Conservation (phyloP, 2,329 filamentous ascomycete species). For the Clarireedia homoeocarpa region DNA sequence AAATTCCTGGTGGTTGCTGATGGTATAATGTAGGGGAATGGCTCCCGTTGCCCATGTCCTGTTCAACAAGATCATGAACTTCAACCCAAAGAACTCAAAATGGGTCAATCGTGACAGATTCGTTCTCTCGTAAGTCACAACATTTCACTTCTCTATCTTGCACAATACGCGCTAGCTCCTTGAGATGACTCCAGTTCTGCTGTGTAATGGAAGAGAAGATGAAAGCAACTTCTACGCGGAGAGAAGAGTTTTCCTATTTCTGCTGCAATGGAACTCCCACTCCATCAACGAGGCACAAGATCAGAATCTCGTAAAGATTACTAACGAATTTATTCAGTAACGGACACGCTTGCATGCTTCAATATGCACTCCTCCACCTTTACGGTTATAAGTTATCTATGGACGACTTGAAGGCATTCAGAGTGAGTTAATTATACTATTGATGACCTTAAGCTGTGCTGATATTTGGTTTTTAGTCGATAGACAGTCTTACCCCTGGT, state of each 20-base stretch:
- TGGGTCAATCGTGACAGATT: slow-evolving; percentile 98
- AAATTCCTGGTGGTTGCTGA: background rate
- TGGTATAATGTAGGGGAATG: slow-evolving; percentile 53
- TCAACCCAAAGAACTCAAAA: slow-evolving; percentile 98
- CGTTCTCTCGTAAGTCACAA: slow-evolving; percentile 81
- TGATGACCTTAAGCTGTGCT: slow-evolving; percentile 8
- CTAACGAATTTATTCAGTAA: slow-evolving; percentile 50
- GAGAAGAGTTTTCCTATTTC: background rate
- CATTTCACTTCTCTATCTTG: background rate
- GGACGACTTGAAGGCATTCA: slow-evolving; percentile 93
- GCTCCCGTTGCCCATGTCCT: slow-evolving; percentile 93
- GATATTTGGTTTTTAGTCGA: slow-evolving; percentile 29
- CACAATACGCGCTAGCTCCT: background rate
- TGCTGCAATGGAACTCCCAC: background rate
- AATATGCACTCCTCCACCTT: slow-evolving; percentile 95
- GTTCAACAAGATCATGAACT: slow-evolving; percentile 98
- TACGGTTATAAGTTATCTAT: slow-evolving; percentile 83
- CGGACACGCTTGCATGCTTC: slow-evolving; percentile 98
- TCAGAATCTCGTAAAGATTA: background rate
- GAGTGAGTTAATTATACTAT: slow-evolving; percentile 50
- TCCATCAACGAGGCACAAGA: background rate
- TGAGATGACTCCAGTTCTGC: background rate
- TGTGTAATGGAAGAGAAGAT: background rate
- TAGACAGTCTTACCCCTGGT: slow-evolving; percentile 77
- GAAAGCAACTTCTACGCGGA: too few relatives aligned